Percentiles rank a stretch among this genome's conserved stretches.
These are phyloP conservation scores for Rhizomucor miehei DNA, from an alignment of 371 early-diverging fungal genomes.

Conservation along the genomic window DNA sequence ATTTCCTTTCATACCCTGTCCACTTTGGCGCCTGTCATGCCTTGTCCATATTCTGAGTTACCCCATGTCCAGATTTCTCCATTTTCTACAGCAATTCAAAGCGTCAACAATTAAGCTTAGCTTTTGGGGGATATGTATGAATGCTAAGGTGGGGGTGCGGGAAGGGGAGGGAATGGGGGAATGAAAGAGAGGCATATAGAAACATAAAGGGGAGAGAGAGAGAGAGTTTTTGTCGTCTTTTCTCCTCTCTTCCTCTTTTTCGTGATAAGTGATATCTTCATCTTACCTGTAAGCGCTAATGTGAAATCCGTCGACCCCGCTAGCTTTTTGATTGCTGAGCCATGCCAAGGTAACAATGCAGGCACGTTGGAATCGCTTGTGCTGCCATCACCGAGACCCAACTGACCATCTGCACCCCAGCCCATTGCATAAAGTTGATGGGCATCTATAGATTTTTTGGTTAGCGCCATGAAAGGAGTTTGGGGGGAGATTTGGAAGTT, in stretches of 20 bases:
- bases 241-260: too few relatives aligned
- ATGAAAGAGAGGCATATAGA: not conserved
- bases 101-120: not conserved
- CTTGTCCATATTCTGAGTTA: slow-evolving; percentile 82
- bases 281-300: slow-evolving; percentile 48
- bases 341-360: slow-evolving; percentile 35
- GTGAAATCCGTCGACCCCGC: slow-evolving; percentile 74
- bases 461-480: not conserved
- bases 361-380: slow-evolving; percentile 48
- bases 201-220: too few relatives aligned
- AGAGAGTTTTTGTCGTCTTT: too few relatives aligned
- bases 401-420: slow-evolving; percentile 82
- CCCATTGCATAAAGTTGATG: slow-evolving; percentile 65
- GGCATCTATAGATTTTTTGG: not conserved
- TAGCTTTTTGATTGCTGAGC: slow-evolving; percentile 44
- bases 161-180: too few relatives aligned
- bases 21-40: slow-evolving; percentile 65
- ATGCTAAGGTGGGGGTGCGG: too few relatives aligned
- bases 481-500: not conserved
- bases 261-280: too few relatives aligned
- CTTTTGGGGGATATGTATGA: too few relatives aligned
- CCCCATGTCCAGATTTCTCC: slow-evolving; percentile 74
- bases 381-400: slow-evolving; percentile 57
- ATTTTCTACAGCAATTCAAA: slow-evolving; percentile 24
- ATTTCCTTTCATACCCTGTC: slow-evolving; percentile 52